Conservation (phyloP, 495 filamentous ascomycete species). For the Collariella sp. region DNA sequence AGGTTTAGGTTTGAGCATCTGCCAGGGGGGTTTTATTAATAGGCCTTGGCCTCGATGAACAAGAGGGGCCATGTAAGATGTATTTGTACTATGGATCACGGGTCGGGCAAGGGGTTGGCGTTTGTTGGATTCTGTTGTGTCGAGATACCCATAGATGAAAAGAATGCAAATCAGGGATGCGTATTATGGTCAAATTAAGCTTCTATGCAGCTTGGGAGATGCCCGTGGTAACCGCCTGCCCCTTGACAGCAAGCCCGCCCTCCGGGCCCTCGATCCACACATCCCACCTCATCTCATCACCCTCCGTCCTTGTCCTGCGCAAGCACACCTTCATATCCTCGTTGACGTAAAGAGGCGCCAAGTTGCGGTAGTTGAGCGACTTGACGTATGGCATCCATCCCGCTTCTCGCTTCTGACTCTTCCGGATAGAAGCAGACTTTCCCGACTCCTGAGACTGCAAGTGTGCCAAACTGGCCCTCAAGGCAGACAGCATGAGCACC, state of each 20-base stretch:
- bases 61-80: neutral
- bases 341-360: conserved; percentile 70
- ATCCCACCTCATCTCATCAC: conserved; percentile 36
- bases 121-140: neutral
- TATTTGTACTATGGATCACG: neutral
- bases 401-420: neutral
- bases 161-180: neutral
- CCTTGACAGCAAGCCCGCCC: conserved; percentile 56
- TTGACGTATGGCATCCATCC: conserved; percentile 26
- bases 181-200: neutral
- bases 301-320: conserved; percentile 14
- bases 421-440: neutral
- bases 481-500: conserved; percentile 58
- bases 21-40: neutral
- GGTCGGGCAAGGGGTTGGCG: neutral
- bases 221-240: conserved; percentile 18
- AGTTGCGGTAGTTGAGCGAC: conserved; percentile 65
- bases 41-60: neutral
- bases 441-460: neutral
- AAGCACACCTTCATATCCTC: conserved; percentile 56
- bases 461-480: conserved; percentile 29
- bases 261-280: conserved; percentile 58
- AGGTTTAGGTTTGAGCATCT: neutral
- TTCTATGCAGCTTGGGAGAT: neutral
- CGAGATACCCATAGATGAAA: conserved; percentile 9